A percentile compares a stretch with the other conserved stretches of the same genome.
phyloP scores from a whole-genome alignment of 1,284 basidiomycete species.

The Fomitopsis schrenkii region DNA sequence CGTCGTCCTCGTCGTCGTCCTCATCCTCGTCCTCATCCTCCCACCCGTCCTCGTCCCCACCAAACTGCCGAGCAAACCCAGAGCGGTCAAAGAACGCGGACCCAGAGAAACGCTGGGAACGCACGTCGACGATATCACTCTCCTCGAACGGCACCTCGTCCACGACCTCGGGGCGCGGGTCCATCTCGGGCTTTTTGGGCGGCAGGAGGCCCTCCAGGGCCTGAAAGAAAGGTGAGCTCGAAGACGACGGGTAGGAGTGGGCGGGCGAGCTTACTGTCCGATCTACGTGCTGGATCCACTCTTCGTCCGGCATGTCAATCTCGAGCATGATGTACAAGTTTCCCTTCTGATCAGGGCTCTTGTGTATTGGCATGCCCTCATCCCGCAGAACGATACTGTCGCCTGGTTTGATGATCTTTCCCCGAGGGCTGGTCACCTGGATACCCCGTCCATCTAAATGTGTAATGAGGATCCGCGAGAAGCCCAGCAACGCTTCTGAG shows the following conservation, averaged over 20 bases:
- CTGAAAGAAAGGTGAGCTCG: constrained; percentile 32
- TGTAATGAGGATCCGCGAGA: constrained; percentile 81
- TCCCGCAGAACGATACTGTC: constrained; percentile 72
- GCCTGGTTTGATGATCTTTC: constrained; percentile 73
- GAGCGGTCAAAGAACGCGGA: constrained; percentile 67
- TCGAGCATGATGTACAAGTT: constrained; percentile 80
- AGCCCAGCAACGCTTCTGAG: constrained; percentile 90
- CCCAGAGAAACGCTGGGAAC: constrained; percentile 67
- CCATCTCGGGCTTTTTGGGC: constrained; percentile 68
- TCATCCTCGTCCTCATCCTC: constrained; percentile 42
- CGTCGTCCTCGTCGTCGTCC: constrained; percentile 40
- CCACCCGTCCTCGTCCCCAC: constrained; percentile 45
- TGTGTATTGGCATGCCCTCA: constrained; percentile 85
- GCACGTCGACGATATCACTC: constrained; percentile 74
- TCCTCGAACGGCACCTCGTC: constrained; percentile 73
- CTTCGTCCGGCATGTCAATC: constrained; percentile 79
- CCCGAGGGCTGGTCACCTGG: constrained; percentile 65
- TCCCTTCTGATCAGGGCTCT: constrained; percentile 65
- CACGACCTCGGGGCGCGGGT: constrained; percentile 66
- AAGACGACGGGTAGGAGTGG: background rate
- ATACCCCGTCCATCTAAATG: constrained; percentile 91
- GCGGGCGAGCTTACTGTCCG: constrained; percentile 36
- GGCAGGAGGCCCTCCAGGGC: constrained; percentile 64
- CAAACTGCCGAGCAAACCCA: constrained; percentile 64
- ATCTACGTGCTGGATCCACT: constrained; percentile 65